Evolutionary conservation across 2,329 filamentous ascomycete genomes (phyloP).

Genomic region (Coniochaeta pulveracea): DNA sequence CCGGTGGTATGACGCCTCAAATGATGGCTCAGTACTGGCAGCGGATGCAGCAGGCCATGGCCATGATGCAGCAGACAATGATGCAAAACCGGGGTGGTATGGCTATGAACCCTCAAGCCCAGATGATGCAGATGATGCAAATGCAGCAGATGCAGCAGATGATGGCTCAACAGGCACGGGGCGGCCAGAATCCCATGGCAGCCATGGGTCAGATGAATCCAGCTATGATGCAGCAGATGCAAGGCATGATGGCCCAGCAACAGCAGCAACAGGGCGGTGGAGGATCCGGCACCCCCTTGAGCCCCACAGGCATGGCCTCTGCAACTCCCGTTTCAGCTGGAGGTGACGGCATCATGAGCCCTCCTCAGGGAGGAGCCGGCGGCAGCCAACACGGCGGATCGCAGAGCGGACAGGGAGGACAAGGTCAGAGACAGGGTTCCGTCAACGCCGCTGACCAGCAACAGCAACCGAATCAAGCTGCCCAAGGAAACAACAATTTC

Average conservation of each 20-base stretch:
- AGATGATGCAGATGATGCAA: constrained; percentile 68
- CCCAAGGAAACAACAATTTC: constrained; percentile 30
- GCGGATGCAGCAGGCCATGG: constrained; percentile 95
- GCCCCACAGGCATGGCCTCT: no score
- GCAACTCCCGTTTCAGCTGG: constrained; percentile 3
- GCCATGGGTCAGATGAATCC: constrained; percentile 28
- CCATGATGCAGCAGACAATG: constrained; percentile 90
- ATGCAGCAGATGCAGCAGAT: constrained; percentile 51
- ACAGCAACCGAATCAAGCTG: constrained; percentile 62
- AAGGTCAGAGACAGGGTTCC: constrained; percentile 27
- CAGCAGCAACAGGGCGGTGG: constrained; percentile 1
- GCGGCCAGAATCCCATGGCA: constrained; percentile 26
- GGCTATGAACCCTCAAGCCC: constrained; percentile 61
- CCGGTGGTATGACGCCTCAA: constrained; percentile 74
- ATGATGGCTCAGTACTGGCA: constrained; percentile 99
- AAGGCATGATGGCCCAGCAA: constrained; percentile 34
- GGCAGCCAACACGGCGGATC: constrained; percentile 14
- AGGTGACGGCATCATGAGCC: constrained; percentile 5
- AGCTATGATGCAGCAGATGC: constrained; percentile 46
- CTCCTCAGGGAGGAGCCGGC: constrained; percentile 2
- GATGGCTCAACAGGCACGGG: constrained; percentile 23
- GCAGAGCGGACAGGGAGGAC: constrained; percentile 23
- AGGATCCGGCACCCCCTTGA: no score
- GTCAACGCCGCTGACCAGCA: constrained; percentile 64
- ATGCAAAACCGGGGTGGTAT: constrained; percentile 56